phyloP scores from a whole-genome alignment of 208 protist species.

The Herpetomonas muscarum region DNA sequence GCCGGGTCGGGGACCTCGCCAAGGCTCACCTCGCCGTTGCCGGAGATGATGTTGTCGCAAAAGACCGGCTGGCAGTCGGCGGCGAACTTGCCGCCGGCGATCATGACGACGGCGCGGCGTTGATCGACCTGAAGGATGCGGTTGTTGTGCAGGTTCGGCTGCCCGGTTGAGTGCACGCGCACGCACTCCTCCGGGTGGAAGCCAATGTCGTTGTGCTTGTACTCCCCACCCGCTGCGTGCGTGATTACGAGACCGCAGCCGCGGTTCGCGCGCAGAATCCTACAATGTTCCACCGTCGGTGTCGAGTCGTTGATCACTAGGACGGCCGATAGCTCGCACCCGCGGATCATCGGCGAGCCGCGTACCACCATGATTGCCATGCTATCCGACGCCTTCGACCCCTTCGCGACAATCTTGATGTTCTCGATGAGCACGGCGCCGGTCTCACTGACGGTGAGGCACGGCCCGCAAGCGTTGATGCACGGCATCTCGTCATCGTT shows the following conservation, averaged over 20 bases:
- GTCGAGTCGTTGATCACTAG: slow-evolving; percentile 27
- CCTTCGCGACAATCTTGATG: slow-evolving; percentile 21
- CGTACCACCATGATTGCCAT: slow-evolving; percentile 26
- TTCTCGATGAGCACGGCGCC: slow-evolving; percentile 31
- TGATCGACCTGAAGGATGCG: slow-evolving; percentile 26
- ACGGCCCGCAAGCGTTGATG: slow-evolving; percentile 30
- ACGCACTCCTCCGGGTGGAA: slow-evolving; percentile 33
- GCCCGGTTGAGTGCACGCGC: slow-evolving; percentile 23
- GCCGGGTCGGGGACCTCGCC: slow-evolving; percentile 16
- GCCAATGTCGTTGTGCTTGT: slow-evolving; percentile 34
- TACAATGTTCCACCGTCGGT: slow-evolving; percentile 28
- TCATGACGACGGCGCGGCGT: slow-evolving; percentile 10
- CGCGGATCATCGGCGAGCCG: slow-evolving; percentile 28
- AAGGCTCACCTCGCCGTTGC: slow-evolving; percentile 13
- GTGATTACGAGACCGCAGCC: slow-evolving; percentile 26
- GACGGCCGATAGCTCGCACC: slow-evolving; percentile 38
- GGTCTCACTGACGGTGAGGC: slow-evolving; percentile 22
- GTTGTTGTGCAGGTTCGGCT: slow-evolving; percentile 24
- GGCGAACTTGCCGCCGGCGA: slow-evolving; percentile 23
- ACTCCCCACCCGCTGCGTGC: slow-evolving; percentile 27
- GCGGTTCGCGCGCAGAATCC: slow-evolving; percentile 23
- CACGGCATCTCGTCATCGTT: slow-evolving; percentile 25
- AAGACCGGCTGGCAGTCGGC: slow-evolving; percentile 14
- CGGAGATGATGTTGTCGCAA: slow-evolving; percentile 39
- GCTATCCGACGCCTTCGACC: slow-evolving; percentile 24